Percentiles rank a stretch among this genome's conserved stretches.
Conservation (phyloP, 2,329 filamentous ascomycete genomes). For the Apiospora marii region DNA sequence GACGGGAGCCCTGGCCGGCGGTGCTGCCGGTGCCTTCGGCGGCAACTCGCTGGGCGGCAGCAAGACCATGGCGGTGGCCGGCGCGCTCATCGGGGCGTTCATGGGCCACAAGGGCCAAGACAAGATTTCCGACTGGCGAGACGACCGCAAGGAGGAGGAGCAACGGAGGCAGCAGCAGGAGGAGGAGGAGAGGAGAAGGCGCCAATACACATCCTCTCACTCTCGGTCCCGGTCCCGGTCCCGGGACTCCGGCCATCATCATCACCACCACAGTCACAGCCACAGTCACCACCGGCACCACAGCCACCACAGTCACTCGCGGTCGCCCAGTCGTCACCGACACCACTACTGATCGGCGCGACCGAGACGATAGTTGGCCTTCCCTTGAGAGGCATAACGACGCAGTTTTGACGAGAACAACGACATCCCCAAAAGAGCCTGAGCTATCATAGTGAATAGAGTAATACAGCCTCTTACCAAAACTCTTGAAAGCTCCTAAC, state of each 20-base stretch:
- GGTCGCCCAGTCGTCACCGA: background rate
- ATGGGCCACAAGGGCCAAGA: constrained; percentile 52
- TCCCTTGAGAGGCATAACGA: too few species aligned
- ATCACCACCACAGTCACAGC: constrained; percentile 29
- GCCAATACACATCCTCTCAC: constrained; percentile 34
- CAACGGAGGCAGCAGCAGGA: constrained; percentile 33
- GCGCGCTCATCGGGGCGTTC: constrained; percentile 50
- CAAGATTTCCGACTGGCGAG: constrained; percentile 44
- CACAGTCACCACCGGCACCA: background rate
- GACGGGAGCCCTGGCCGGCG: constrained; percentile 50
- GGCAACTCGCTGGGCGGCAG: constrained; percentile 50
- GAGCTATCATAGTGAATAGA: background rate
- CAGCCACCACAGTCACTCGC: background rate
- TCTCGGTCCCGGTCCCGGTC: background rate
- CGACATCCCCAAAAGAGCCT: background rate
- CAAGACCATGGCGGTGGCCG: constrained; percentile 38
- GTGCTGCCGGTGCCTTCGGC: constrained; percentile 49
- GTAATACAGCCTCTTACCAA: background rate
- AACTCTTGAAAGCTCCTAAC: background rate
- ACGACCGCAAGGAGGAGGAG: constrained; percentile 47
- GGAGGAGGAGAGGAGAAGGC: constrained; percentile 29
- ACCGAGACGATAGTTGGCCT: background rate
- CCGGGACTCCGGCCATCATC: constrained; percentile 24
- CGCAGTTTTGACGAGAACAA: background rate
- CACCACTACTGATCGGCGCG: background rate